phyloP scores from a whole-genome alignment of 768 basidiomycete species.

The Coprinopsis marcescibilis region DNA sequence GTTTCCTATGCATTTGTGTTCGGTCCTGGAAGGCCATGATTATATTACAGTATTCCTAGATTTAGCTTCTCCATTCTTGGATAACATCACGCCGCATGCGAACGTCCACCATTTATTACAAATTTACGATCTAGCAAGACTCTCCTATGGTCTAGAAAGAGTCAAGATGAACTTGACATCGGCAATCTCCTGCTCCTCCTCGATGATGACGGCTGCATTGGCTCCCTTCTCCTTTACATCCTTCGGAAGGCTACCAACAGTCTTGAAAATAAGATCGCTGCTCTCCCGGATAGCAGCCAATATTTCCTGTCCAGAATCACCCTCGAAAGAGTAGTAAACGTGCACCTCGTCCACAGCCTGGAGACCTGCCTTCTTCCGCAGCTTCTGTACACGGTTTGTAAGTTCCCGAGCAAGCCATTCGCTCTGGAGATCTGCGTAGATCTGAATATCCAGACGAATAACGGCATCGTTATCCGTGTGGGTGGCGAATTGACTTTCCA shows the following conservation, averaged over 20 bases:
- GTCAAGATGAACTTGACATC: constrained; percentile 73
- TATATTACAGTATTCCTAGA: no score
- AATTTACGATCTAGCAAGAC: no score
- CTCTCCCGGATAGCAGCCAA: constrained; percentile 60
- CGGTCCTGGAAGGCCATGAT: no score
- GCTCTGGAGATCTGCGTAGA: constrained; percentile 78
- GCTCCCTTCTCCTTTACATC: constrained; percentile 50
- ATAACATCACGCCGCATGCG: no score
- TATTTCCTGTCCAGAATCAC: constrained; percentile 59
- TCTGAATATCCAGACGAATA: constrained; percentile 83
- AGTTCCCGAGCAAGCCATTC: constrained; percentile 90
- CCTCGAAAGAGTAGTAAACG: constrained; percentile 78
- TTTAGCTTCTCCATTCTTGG: no score
- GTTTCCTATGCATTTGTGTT: no score
- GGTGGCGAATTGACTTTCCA: constrained; percentile 64
- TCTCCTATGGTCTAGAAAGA: constrained; percentile 50
- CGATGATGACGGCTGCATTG: constrained; percentile 51
- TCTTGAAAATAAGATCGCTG: constrained; percentile 63
- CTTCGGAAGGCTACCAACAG: constrained; percentile 65
- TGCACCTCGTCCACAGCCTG: constrained; percentile 93
- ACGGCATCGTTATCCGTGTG: constrained; percentile 95
- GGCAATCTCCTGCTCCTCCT: constrained; percentile 84
- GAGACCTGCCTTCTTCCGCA: constrained; percentile 92
- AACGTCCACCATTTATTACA: constrained; percentile 18
- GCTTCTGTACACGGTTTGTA: constrained; percentile 88